Evolutionary conservation across 257 asterid species (phyloP).

Genomic region (Solanum chilense): DNA sequence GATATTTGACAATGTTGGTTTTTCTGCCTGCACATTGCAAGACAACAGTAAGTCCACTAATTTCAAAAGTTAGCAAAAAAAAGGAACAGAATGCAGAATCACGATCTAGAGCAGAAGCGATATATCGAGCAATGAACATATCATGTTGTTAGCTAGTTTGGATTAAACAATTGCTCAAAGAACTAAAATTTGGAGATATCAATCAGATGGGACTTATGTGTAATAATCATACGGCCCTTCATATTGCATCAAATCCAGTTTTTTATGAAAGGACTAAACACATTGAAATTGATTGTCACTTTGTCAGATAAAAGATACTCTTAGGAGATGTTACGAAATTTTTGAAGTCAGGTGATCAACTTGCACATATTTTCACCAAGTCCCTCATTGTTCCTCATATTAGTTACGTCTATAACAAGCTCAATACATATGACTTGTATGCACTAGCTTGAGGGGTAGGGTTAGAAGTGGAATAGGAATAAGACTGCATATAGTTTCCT

Average conservation of each 20-base stretch:
- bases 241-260: background rate
- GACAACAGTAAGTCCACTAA: background rate
- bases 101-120: background rate
- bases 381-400: background rate
- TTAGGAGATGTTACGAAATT: background rate
- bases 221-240: background rate
- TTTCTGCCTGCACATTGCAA: conserved; percentile 42
- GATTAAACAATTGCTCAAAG: background rate
- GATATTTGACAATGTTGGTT: conserved; percentile 66
- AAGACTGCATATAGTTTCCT: background rate
- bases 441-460: background rate
- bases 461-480: background rate
- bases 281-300: background rate
- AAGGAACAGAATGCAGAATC: background rate
- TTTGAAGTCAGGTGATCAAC: background rate
- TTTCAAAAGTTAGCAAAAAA: background rate
- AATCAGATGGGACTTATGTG: background rate
- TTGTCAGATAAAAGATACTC: background rate
- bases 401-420: background rate
- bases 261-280: background rate
- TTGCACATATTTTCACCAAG: background rate
- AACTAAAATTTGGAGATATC: background rate
- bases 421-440: background rate
- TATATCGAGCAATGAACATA: background rate
- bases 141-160: background rate